These are phyloP conservation scores for Globisporangium apiculatum DNA, from an alignment of 352 stramenopile species.

Conservation along the genomic window DNA sequence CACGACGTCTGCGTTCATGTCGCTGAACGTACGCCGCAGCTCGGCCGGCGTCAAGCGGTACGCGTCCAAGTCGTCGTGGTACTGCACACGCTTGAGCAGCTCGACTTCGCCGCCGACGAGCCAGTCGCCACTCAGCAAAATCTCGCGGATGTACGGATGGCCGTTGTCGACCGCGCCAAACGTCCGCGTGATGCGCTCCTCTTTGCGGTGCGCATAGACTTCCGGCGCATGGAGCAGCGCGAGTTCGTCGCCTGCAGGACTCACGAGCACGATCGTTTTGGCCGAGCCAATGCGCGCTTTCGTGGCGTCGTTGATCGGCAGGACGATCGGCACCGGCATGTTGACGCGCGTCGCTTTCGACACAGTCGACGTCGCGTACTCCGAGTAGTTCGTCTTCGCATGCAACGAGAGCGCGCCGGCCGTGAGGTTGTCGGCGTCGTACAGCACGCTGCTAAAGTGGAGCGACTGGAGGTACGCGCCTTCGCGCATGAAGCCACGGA, in stretches of 20 bases:
- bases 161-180: constrained; percentile 95
- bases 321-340: constrained; percentile 97
- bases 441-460: constrained; percentile 96
- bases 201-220: constrained; percentile 95
- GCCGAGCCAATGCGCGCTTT: constrained; percentile 85
- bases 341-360: constrained; percentile 87
- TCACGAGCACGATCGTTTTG: constrained; percentile 90
- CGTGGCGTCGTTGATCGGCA: constrained; percentile 91
- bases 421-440: constrained; percentile 95
- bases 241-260: constrained; percentile 90
- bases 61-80: constrained; percentile 96
- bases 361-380: constrained; percentile 82
- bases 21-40: constrained; percentile 91
- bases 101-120: constrained; percentile 95
- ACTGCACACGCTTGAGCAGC: constrained; percentile 92
- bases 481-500: constrained; percentile 97
- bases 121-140: constrained; percentile 93
- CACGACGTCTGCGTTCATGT: constrained; percentile 94
- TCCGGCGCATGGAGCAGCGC: constrained; percentile 93
- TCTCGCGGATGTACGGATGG: constrained; percentile 96
- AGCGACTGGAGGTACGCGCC: constrained; percentile 94
- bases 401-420: constrained; percentile 76
- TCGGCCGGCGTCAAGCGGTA: constrained; percentile 94
- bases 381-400: constrained; percentile 88
- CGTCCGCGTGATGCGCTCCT: constrained; percentile 96